Percentiles rank a stretch among this genome's conserved stretches.
These are phyloP conservation scores for Fusarium liriodendri DNA, from an alignment of 2,329 filamentous ascomycete genomes.

Conservation along the genomic window DNA sequence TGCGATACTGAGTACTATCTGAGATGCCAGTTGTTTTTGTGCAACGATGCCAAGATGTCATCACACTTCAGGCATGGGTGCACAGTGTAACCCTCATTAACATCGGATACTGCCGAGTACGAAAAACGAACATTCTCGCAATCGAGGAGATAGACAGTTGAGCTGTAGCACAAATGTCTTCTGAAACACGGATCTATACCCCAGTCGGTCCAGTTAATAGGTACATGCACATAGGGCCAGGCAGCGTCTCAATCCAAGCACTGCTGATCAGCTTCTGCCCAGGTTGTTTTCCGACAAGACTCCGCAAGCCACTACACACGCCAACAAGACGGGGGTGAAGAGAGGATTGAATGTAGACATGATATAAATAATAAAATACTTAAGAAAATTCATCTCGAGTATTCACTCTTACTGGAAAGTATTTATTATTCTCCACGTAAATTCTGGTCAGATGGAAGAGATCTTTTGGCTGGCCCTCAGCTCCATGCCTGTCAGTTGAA, in stretches of 20 bases:
- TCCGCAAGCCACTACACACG: no score
- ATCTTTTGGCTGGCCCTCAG: not conserved
- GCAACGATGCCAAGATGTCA: not conserved
- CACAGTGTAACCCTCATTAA: not conserved
- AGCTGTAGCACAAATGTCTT: not conserved
- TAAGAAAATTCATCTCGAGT: no score
- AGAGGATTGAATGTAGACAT: no score
- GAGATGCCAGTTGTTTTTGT: not conserved
- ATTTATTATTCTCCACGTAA: not conserved
- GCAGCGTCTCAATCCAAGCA: not conserved
- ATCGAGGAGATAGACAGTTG: not conserved
- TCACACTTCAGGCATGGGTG: not conserved
- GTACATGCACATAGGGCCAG: not conserved
- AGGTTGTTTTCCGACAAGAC: not conserved
- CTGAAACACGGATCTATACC: not conserved
- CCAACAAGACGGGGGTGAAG: no score
- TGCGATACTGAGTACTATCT: not conserved
- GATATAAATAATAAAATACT: no score
- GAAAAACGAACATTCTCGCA: not conserved
- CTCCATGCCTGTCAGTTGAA: not conserved
- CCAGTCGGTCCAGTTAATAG: not conserved
- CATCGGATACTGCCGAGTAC: not conserved
- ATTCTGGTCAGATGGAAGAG: not conserved
- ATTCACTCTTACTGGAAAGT: no score
- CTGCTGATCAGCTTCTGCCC: not conserved